Conservation (phyloP, 2,329 filamentous ascomycete species). For the Incumbomyces lentus region DNA sequence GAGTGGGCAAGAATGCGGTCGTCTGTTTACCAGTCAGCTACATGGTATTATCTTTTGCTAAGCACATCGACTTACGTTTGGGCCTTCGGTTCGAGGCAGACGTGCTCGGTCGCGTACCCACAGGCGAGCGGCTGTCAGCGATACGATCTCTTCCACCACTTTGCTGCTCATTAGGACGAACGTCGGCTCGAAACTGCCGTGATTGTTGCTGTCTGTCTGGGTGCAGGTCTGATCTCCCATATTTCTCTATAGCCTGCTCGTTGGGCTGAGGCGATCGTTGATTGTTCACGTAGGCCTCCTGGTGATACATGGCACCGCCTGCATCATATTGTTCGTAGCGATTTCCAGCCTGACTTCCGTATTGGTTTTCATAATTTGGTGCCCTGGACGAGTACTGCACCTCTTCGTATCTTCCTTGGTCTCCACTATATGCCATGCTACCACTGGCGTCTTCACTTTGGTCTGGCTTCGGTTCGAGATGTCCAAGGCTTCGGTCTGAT, state of each 20-base stretch:
- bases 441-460: neutral
- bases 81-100: constrained; percentile 10
- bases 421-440: constrained; percentile 2
- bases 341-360: no score
- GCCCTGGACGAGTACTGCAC: neutral
- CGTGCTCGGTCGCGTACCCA: neutral
- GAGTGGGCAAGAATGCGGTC: constrained; percentile 15
- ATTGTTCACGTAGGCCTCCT: constrained; percentile 1
- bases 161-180: neutral
- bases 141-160: neutral
- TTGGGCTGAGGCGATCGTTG: constrained; percentile 1
- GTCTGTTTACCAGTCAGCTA: constrained; percentile 18
- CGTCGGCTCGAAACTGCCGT: constrained; percentile 14
- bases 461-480: neutral
- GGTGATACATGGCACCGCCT: neutral
- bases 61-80: constrained; percentile 22
- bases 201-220: constrained; percentile 1
- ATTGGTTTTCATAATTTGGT: neutral
- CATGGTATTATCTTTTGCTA: constrained; percentile 3
- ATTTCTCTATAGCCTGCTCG: neutral
- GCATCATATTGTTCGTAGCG: neutral
- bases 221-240: neutral
- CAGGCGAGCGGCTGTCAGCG: constrained; percentile 10
- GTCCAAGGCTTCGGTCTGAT: no score
- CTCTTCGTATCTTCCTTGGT: neutral